Evolutionary conservation across 73 alveolate species (phyloP).

Genomic region (Uronychia setigera): DNA sequence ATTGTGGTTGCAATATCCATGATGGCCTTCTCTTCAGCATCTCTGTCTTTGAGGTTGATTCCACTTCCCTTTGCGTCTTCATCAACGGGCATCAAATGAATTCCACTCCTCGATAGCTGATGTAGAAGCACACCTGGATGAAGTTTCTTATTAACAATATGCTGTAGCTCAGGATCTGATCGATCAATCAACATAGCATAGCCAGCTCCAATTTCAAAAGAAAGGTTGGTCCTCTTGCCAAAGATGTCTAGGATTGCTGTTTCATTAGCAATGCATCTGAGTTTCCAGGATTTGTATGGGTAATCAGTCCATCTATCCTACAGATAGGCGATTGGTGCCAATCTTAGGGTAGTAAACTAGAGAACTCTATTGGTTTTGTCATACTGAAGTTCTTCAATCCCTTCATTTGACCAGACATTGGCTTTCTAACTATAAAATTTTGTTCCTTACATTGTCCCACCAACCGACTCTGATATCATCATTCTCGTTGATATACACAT

Average conservation of each 20-base stretch:
- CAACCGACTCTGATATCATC: constrained; percentile 77
- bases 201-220: constrained; percentile 74
- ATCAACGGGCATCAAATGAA: constrained; percentile 71
- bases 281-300: constrained; percentile 76
- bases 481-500: constrained; percentile 65
- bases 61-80: constrained; percentile 72
- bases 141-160: constrained; percentile 56
- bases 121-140: constrained; percentile 67
- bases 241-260: constrained; percentile 69
- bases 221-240: constrained; percentile 62
- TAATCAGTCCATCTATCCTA: constrained; percentile 71
- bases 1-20: constrained; percentile 62
- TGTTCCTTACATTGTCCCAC: constrained; percentile 59
- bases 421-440: no score
- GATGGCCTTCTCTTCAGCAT: constrained; percentile 76
- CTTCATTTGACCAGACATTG: constrained; percentile 75
- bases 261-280: constrained; percentile 75
- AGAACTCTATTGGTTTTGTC: constrained; percentile 50
- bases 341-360: constrained; percentile 55
- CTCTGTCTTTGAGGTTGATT: constrained; percentile 37
- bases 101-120: constrained; percentile 72
- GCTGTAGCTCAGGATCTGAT: constrained; percentile 73
- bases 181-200: constrained; percentile 63
- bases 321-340: constrained; percentile 74
- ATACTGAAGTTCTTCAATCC: constrained; percentile 55